Conservation (phyloP, 768 basidiomycete genomes). For the Hypsizygus marmoreus region DNA sequence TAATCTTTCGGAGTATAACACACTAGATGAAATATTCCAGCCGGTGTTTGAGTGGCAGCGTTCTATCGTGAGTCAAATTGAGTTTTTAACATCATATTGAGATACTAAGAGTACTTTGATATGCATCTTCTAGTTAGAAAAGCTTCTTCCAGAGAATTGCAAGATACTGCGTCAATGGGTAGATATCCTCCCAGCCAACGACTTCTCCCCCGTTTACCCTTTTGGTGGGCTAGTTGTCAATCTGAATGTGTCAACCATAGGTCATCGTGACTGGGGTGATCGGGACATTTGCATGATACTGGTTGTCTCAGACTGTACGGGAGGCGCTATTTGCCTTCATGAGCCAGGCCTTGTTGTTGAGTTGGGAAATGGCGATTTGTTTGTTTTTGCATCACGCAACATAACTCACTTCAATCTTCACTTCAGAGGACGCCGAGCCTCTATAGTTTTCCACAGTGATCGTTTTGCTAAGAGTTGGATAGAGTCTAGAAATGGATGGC, state of each 20-base stretch:
- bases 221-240: conserved; percentile 25
- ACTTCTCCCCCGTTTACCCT: conserved; percentile 18
- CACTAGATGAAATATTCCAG: no score
- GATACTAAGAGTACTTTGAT: no score
- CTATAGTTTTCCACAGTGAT: conserved; percentile 22
- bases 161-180: conserved; percentile 8
- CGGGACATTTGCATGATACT: conserved; percentile 25
- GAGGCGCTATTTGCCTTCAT: conserved; percentile 16
- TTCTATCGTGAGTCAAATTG: no score
- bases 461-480: no score
- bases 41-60: no score
- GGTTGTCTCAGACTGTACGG: conserved; percentile 14
- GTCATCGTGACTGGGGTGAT: conserved; percentile 24
- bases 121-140: conserved; percentile 1
- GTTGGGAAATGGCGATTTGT: conserved; percentile 8
- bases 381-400: conserved; percentile 15
- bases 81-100: no score
- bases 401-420: conserved; percentile 21
- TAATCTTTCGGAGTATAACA: no score
- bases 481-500: no score
- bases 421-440: conserved; percentile 15
- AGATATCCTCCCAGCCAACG: conserved; percentile 14
- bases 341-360: conserved; percentile 18
- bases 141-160: conserved; percentile 13
- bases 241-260: conserved; percentile 19